Base-by-base conservation (phyloP, 2,329 filamentous ascomycete genomes). In the Catunica adiposa region DNA sequence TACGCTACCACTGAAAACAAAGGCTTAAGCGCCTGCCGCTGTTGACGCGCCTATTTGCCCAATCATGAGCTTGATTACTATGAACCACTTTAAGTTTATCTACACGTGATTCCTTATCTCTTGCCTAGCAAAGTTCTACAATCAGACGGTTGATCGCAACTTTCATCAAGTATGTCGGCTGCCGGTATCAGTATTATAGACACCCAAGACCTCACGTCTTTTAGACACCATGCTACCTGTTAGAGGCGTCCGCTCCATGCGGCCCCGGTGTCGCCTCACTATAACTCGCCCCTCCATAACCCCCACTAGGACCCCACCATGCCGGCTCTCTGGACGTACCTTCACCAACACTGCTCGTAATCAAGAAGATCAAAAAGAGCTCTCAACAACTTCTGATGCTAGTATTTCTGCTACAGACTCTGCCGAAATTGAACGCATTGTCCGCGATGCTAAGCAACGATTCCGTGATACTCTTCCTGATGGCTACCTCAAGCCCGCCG, bases 391-490 rank as follows among this genome's bases (percentile, higher is more conserved):
- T 15, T 7, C 42, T 11, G 37, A n/a, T 23, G 22, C 23, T 20
- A 54, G 54, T 17, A 14, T 40, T 8, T 8, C 22, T 14, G 23
- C 20, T 20, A 44, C 31, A 3, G 31, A 54, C 9, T 20, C 37
- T 11, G 51, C 53, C 22, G 71, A 77, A 3, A 71, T 79, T 56
- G 84, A 87, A 64, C 71, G 72, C 9, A 70, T 83, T 6, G 87
- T 87, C 31, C 79, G 84, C 56, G 74, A 80, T 61, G 83, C 86
- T 37, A 80, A 84, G 62, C 82, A 86, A 60, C 74, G 79, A 7
- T 94, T 88, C 66, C 83, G 88, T 59, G 82, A 92, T 63, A 82
- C 76, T 0, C 68, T 96, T 23, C 89, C 89, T 0, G 77, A 80
- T 31, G 81, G 76, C 34, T 79, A 86, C 62, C 67, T 96, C 53